Evolutionary conservation across 306 rosid species (phyloP).

Genomic region (Calophaca sinica): DNA sequence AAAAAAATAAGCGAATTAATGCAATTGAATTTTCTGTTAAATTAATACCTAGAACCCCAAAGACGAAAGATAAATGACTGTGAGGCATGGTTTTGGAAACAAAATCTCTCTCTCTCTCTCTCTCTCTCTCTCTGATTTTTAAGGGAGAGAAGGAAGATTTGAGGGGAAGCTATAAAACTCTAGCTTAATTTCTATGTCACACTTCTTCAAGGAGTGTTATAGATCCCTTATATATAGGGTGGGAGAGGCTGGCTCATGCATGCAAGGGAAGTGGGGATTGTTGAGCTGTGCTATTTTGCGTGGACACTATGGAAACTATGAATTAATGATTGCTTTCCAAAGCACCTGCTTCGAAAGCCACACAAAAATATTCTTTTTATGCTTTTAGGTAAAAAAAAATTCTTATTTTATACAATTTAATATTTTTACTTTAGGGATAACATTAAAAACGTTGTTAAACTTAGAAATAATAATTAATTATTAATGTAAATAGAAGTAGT

Average conservation of each 20-base stretch:
- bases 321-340: conserved; percentile 42
- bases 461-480: no score
- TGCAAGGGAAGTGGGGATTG: conserved; percentile 22
- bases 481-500: no score
- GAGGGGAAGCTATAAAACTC: neutral
- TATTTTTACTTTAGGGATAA: no score
- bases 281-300: conserved; percentile 40
- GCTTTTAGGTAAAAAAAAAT: neutral
- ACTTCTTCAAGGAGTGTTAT: conserved; percentile 37
- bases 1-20: neutral
- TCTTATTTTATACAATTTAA: no score
- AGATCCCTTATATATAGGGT: conserved; percentile 53
- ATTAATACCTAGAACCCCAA: conserved; percentile 77
- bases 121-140: neutral
- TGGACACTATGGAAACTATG: conserved; percentile 43
- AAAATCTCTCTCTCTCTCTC: neutral
- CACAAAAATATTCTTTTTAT: conserved; percentile 34
- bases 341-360: conserved; percentile 37
- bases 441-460: no score
- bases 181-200: conserved; percentile 37
- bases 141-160: conserved; percentile 36
- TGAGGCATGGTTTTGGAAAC: conserved; percentile 48
- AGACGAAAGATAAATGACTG: conserved; percentile 52
- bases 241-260: conserved; percentile 41
- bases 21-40: conserved; percentile 12